These are phyloP conservation scores for Pinus albicaulis DNA, from an alignment of 75 land plant species.

Conservation along the genomic window DNA sequence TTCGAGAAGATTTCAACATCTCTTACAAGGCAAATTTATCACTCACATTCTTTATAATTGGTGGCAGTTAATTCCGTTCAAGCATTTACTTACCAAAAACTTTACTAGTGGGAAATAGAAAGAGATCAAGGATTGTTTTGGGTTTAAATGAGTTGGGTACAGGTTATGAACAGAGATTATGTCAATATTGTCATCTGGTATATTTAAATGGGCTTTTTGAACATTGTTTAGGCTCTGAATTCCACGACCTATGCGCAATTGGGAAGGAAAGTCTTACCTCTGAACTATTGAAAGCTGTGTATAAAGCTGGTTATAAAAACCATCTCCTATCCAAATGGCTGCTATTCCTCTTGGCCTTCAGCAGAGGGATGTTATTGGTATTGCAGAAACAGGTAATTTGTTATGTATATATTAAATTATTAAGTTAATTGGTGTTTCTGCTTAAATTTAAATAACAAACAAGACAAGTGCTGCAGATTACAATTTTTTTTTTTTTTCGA, in stretches of 20 bases:
- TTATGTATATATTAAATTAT: not conserved
- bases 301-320: slow-evolving; percentile 84
- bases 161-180: not conserved
- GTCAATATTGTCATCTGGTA: not conserved
- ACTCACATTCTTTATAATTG: not conserved
- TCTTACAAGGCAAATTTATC: slow-evolving; percentile 71
- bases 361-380: slow-evolving; percentile 96
- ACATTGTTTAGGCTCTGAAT: slow-evolving; percentile 58
- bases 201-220: not conserved
- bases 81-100: not conserved
- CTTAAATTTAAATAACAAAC: not conserved
- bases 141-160: not conserved
- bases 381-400: slow-evolving; percentile 87
- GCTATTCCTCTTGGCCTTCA: slow-evolving; percentile 96
- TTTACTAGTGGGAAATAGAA: not conserved
- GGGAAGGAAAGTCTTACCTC: slow-evolving; percentile 77
- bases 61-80: not conserved
- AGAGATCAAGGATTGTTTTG: not conserved
- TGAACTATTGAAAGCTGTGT: slow-evolving; percentile 87
- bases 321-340: slow-evolving; percentile 99
- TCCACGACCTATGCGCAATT: slow-evolving; percentile 94
- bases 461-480: not conserved
- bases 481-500: not conserved
- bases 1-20: slow-evolving; percentile 94
- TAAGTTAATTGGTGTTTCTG: not conserved